Conservation (phyloP, 768 basidiomycete species). For the Lactarius quietus region DNA sequence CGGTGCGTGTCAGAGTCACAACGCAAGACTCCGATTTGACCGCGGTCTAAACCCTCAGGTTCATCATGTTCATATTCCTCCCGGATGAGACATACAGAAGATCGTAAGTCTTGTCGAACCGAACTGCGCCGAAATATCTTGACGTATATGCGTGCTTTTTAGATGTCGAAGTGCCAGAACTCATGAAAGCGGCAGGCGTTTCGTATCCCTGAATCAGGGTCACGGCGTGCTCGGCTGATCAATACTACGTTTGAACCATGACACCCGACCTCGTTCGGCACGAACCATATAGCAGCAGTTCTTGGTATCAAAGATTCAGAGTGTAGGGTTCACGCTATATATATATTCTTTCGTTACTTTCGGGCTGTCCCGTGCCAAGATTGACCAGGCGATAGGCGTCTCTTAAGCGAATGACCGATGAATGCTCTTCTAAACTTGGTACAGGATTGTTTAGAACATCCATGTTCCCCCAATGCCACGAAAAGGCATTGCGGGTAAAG, state of each 20-base stretch:
- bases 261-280: neutral
- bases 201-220: constrained; percentile 26
- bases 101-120: constrained; percentile 17
- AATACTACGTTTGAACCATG: neutral
- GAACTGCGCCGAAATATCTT: neutral
- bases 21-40: neutral
- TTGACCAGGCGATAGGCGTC: neutral
- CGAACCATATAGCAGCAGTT: neutral
- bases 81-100: constrained; percentile 24
- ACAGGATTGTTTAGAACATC: neutral
- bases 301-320: neutral
- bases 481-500: neutral
- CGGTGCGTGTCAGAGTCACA: neutral
- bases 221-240: neutral
- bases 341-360: neutral
- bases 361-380: neutral
- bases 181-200: constrained; percentile 23
- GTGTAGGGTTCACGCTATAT: neutral
- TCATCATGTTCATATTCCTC: constrained; percentile 16
- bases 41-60: constrained; percentile 1
- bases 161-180: constrained; percentile 24
- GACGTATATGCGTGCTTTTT: too few relatives aligned
- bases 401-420: neutral
- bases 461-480: neutral
- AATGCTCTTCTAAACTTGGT: neutral